Evolutionary conservation across 2,329 filamentous ascomycete species (phyloP), one percentile per base, ranked within the genome.

Genomic region (Fusarium haematococcum): DNA sequence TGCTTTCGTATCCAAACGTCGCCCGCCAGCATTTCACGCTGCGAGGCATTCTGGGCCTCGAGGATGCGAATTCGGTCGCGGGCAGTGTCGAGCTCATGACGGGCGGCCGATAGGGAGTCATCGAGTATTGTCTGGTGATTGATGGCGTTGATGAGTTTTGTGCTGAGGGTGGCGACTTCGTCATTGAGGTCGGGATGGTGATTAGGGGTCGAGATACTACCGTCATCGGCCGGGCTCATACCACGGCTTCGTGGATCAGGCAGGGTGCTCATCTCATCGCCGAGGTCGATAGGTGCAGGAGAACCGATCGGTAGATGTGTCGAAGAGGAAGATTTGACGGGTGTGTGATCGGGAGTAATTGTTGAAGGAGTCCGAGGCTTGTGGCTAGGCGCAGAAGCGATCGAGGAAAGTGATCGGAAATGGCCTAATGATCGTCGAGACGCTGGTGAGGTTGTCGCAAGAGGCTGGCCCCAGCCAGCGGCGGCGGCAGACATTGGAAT

Each of bases 61-160:
- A 98, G 85, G 60, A 91, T 86, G 63, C 86, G 87, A 63, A 97
- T 89, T 77, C 89, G 90, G 57, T 92, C 89, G 68, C 88, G 90
- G 10, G 95, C 91, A 37, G 89, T 83, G 64, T 97, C 94, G 56
- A 98, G 86, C 80, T 98, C 95, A 81, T 95, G 92, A 41, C 95
- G 91, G 18, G 95, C 93, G 61, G 91, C 91, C 59, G 94, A 93
- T 20, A 99, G 87, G 13, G 91, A 94, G 82, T 99, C 97, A 83
- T 98, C 97, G 52, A 99, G 89, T 25, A 90, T 92, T 9, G 95
- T 98, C 83, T 98, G 95, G 82, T 97, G 93, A 81, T 99, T 99
- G 84, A 99, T 98, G 52, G 97, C 96, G 80, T 97, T 96, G 78
- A 99, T 96, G 73, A 99, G 91, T 83, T 99, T 99, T 58, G 95